Evolutionary conservation across 2,329 filamentous ascomycete species (phyloP).

Genomic region (Cephalotrichum gorgonifer): DNA sequence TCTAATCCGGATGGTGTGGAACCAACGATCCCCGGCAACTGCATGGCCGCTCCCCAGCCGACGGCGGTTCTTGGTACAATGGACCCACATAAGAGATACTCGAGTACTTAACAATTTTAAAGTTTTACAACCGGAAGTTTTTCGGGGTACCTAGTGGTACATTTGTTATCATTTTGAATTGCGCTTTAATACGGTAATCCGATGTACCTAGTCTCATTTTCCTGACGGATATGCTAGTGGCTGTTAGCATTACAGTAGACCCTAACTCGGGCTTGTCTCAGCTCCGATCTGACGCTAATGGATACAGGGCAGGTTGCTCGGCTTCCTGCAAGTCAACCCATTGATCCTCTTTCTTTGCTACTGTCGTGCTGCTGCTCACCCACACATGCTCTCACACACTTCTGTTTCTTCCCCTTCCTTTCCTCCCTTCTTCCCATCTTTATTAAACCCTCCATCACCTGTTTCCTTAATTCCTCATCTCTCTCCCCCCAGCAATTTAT

Average conservation of each 20-base stretch:
- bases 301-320: not conserved
- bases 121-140: not conserved
- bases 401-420: conserved; percentile 8
- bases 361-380: conserved; percentile 6
- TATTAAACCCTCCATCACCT: conserved; percentile 9
- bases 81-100: not conserved
- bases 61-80: not conserved
- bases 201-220: not conserved
- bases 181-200: not conserved
- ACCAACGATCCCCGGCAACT: conserved; percentile 4
- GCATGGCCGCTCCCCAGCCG: conserved; percentile 1
- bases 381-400: conserved; percentile 2
- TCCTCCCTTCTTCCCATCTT: conserved; percentile 10
- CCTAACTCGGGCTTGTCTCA: conserved; percentile 3
- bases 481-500: conserved; percentile 10
- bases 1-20: not conserved
- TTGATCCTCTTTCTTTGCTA: conserved; percentile 4
- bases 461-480: conserved; percentile 12
- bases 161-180: too few species aligned
- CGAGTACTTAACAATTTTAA: not conserved
- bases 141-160: not conserved
- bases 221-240: not conserved
- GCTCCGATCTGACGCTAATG: conserved; percentile 2
- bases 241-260: not conserved
- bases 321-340: conserved; percentile 5